A percentile compares a stretch with the other conserved stretches of the same genome.
phyloP scores from a whole-genome alignment of 179 eudicot genomes.

The Pouteria campechiana region DNA sequence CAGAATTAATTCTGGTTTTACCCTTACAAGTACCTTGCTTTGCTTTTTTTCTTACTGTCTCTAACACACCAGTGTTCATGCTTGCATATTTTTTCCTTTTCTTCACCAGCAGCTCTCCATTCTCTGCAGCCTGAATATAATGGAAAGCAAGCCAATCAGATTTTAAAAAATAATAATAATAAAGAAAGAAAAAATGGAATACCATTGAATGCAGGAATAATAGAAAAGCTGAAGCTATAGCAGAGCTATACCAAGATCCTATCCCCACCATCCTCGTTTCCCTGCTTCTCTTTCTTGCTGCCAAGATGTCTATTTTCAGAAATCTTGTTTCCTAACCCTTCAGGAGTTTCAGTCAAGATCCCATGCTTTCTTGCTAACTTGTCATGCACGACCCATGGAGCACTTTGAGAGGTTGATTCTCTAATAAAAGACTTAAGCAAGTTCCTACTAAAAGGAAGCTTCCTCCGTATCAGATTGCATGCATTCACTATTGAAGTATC shows the following conservation, averaged over 20 bases:
- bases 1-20: no score
- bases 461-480: slow-evolving; percentile 62
- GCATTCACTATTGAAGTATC: slow-evolving; percentile 48
- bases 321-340: slow-evolving; percentile 38
- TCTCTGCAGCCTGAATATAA: slow-evolving; percentile 12
- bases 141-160: no score
- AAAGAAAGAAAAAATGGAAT: neutral
- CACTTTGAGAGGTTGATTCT: slow-evolving; percentile 78
- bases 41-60: no score
- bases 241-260: slow-evolving; percentile 10
- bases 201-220: slow-evolving; percentile 1
- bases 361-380: slow-evolving; percentile 65
- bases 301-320: slow-evolving; percentile 49
- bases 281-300: slow-evolving; percentile 51
- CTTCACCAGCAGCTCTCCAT: slow-evolving; percentile 7
- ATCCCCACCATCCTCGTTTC: slow-evolving; percentile 25
- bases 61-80: neutral
- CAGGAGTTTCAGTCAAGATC: slow-evolving; percentile 70
- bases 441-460: slow-evolving; percentile 68
- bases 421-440: slow-evolving; percentile 76
- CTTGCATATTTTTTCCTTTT: slow-evolving; percentile 2
- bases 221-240: neutral
- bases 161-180: no score
- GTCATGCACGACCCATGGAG: slow-evolving; percentile 90
- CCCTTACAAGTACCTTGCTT: slow-evolving; percentile 7